These are phyloP conservation scores for Rhizomucor pusillus DNA, from an alignment of 371 early-diverging fungal genomes.

Conservation along the genomic window DNA sequence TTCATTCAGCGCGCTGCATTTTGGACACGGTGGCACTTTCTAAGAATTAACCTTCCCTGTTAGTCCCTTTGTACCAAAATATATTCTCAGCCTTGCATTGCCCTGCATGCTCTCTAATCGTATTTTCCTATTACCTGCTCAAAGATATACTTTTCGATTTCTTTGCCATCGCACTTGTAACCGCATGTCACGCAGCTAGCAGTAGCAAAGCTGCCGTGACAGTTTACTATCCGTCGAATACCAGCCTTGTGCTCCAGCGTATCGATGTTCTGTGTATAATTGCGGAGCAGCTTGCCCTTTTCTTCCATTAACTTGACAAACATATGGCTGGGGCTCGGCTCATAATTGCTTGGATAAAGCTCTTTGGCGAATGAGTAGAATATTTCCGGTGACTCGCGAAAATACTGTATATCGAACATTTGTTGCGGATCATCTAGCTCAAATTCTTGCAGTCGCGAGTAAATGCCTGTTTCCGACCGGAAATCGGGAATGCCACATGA, in stretches of 20 bases:
- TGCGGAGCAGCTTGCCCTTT: slow-evolving; percentile 79
- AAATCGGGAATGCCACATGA: slow-evolving; percentile 99
- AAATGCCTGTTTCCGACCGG: slow-evolving; percentile 96
- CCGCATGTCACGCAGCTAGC: slow-evolving; percentile 89
- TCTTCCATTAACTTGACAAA: slow-evolving; percentile 90
- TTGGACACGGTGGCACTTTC: slow-evolving; percentile 45
- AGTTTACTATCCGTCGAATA: slow-evolving; percentile 80
- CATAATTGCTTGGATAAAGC: slow-evolving; percentile 87
- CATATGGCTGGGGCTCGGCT: slow-evolving; percentile 89
- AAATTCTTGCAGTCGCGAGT: slow-evolving; percentile 74
- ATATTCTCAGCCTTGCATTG: too few species aligned
- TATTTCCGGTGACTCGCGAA: slow-evolving; percentile 77
- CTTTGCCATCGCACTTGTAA: slow-evolving; percentile 71
- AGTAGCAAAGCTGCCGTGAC: slow-evolving; percentile 92
- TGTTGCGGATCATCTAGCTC: slow-evolving; percentile 82
- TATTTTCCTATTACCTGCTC: slow-evolving; percentile 28
- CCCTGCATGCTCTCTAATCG: too few species aligned
- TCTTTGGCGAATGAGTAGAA: slow-evolving; percentile 94
- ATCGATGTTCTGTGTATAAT: slow-evolving; percentile 99
- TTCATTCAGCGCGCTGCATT: slow-evolving; percentile 20
- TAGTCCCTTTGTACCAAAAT: too few species aligned
- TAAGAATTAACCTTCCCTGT: not conserved
- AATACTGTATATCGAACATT: slow-evolving; percentile 92
- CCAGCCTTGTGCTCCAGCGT: slow-evolving; percentile 93
- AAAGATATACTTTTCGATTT: slow-evolving; percentile 78